Percentiles rank a stretch among this genome's conserved stretches.
phyloP scores from a whole-genome alignment of 306 rosid species.

The Vigna hirtella region DNA sequence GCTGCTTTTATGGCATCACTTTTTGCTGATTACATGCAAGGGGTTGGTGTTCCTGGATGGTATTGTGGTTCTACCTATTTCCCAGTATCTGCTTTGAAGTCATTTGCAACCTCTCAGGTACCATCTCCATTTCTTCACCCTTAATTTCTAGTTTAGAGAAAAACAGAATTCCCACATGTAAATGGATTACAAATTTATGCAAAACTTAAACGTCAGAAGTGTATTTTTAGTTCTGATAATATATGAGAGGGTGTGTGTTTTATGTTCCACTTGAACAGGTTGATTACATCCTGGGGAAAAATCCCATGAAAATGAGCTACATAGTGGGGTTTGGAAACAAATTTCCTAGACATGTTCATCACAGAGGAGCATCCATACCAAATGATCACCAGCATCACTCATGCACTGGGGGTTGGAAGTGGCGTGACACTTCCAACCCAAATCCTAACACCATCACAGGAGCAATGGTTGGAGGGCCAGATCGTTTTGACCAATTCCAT shows the following conservation, averaged over 20 bases:
- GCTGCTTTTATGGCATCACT: slow-evolving; percentile 74
- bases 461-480: slow-evolving; percentile 82
- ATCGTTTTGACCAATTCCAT: slow-evolving; percentile 54
- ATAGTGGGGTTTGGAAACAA: slow-evolving; percentile 66
- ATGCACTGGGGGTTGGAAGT: slow-evolving; percentile 62
- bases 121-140: not conserved
- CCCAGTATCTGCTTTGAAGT: slow-evolving; percentile 42
- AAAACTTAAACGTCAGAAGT: too few relatives aligned
- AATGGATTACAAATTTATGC: too few relatives aligned
- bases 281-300: slow-evolving; percentile 72
- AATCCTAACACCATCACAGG: slow-evolving; percentile 67
- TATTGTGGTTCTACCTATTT: slow-evolving; percentile 54
- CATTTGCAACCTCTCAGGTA: slow-evolving; percentile 76
- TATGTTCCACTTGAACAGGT: slow-evolving; percentile 45
- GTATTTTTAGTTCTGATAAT: too few relatives aligned
- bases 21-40: slow-evolving; percentile 66
- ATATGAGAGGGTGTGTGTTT: not conserved
- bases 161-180: too few relatives aligned
- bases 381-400: slow-evolving; percentile 54
- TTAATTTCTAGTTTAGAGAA: too few relatives aligned
- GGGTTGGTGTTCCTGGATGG: slow-evolving; percentile 60
- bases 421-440: slow-evolving; percentile 50
- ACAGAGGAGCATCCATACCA: slow-evolving; percentile 68
- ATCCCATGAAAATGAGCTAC: slow-evolving; percentile 75
- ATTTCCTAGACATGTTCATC: slow-evolving; percentile 65